Percentiles rank a stretch among this genome's conserved stretches.
These are phyloP conservation scores for Pseudoneurospora amorphoporcata DNA, from an alignment of 495 filamentous ascomycete species.

Conservation along the genomic window DNA sequence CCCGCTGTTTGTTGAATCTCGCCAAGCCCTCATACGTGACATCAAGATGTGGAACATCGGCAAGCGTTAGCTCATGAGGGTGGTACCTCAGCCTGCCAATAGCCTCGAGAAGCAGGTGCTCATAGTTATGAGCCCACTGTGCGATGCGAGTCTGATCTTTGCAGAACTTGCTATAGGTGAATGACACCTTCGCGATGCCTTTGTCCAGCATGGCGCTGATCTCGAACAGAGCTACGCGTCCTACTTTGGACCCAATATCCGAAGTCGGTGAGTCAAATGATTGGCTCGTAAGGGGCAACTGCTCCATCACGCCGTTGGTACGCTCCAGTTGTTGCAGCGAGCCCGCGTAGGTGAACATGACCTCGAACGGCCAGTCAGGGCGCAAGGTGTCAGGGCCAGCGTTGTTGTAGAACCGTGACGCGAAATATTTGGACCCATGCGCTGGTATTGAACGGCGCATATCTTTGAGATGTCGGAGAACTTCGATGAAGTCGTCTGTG, in stretches of 20 bases:
- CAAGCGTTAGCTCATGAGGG: slow-evolving; percentile 43
- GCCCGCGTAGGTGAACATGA: slow-evolving; percentile 62
- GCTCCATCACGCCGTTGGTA: slow-evolving; percentile 50
- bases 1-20: slow-evolving; percentile 36
- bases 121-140: slow-evolving; percentile 50
- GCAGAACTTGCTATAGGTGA: slow-evolving; percentile 53
- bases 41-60: slow-evolving; percentile 53
- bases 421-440: slow-evolving; percentile 21
- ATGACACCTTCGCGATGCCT: slow-evolving; percentile 51
- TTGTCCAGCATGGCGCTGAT: slow-evolving; percentile 47
- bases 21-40: slow-evolving; percentile 48
- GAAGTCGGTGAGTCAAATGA: slow-evolving; percentile 34
- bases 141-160: slow-evolving; percentile 46
- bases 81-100: slow-evolving; percentile 40
- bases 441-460: slow-evolving; percentile 22
- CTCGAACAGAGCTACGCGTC: slow-evolving; percentile 58
- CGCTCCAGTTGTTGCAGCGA: slow-evolving; percentile 53
- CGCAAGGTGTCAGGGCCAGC: slow-evolving; percentile 32
- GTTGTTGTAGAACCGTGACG: slow-evolving; percentile 35
- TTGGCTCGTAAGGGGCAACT: slow-evolving; percentile 34
- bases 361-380: slow-evolving; percentile 53
- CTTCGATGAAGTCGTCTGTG: slow-evolving; percentile 29
- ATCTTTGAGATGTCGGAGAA: slow-evolving; percentile 34
- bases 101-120: slow-evolving; percentile 41
- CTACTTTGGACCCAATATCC: slow-evolving; percentile 45